A percentile compares a stretch with the other conserved stretches of the same genome.
These are phyloP conservation scores for Wickerhamomyces sp. DNA, from an alignment of 1,139 yeast species.

Conservation along the genomic window DNA sequence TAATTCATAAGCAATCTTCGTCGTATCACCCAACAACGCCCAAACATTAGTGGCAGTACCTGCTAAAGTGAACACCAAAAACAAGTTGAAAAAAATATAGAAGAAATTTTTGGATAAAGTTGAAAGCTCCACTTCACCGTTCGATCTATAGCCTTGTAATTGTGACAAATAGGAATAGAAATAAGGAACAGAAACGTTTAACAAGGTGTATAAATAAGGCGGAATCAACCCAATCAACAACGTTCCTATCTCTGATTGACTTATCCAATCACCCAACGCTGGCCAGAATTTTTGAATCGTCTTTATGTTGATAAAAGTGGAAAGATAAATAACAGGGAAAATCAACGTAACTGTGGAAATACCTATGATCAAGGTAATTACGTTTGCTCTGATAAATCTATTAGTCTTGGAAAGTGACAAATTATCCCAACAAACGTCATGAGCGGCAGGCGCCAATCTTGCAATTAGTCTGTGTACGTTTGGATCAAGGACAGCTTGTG, in stretches of 20 bases:
- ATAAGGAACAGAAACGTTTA: conserved; percentile 71
- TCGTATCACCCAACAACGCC: conserved; percentile 68
- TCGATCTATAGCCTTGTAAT: conserved; percentile 71
- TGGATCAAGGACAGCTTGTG: conserved; percentile 84
- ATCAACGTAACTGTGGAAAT: conserved; percentile 61
- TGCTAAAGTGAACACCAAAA: conserved; percentile 75
- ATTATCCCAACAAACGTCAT: conserved; percentile 79
- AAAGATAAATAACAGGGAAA: conserved; percentile 67
- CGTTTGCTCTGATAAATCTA: conserved; percentile 52
- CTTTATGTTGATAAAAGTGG: conserved; percentile 64
- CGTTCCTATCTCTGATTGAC: conserved; percentile 52
- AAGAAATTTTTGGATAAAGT: conserved; percentile 77
- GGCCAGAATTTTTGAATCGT: conserved; percentile 73
- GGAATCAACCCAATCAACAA: conserved; percentile 76
- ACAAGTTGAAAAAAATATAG: conserved; percentile 79
- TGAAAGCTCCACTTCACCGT: conserved; percentile 77
- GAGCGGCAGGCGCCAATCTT: conserved; percentile 80
- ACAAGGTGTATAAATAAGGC: conserved; percentile 66
- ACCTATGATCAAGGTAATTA: conserved; percentile 61
- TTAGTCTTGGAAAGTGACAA: conserved; percentile 54
- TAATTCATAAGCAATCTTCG: conserved; percentile 71
- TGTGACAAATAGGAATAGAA: conserved; percentile 65
- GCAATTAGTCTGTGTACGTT: conserved; percentile 68
- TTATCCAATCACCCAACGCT: conserved; percentile 56
- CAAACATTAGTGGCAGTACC: conserved; percentile 66